A percentile compares a stretch with the other conserved stretches of the same genome.
Conservation (phyloP, 768 basidiomycete genomes). For the Naganishia kalamii region DNA sequence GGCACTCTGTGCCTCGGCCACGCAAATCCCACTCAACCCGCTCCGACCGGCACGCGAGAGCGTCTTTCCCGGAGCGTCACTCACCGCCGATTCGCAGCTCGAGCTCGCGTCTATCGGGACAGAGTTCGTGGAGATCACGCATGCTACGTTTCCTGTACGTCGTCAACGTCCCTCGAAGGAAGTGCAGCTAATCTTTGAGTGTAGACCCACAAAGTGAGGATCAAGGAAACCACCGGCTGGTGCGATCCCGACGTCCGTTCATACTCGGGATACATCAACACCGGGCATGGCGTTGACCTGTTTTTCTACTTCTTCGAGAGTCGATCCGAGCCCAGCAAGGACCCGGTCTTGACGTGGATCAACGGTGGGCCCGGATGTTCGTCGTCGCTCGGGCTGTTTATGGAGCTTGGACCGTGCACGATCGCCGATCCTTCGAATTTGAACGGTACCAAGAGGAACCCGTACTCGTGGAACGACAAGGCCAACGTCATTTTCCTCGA, state of each 20-base stretch:
- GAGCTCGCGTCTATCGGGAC: slow-evolving; percentile 2
- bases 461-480: slow-evolving; percentile 47
- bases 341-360: slow-evolving; percentile 46
- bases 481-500: slow-evolving; percentile 53
- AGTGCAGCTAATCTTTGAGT: neutral
- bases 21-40: slow-evolving; percentile 7
- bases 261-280: slow-evolving; percentile 44
- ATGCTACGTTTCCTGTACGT: slow-evolving; percentile 16
- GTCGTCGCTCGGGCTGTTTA: slow-evolving; percentile 60
- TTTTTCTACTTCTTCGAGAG: slow-evolving; percentile 71
- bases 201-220: slow-evolving; percentile 42
- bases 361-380: slow-evolving; percentile 57
- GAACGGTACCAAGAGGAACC: slow-evolving; percentile 45
- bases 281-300: slow-evolving; percentile 41
- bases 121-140: slow-evolving; percentile 1
- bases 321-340: slow-evolving; percentile 48
- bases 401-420: slow-evolving; percentile 71
- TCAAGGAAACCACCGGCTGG: slow-evolving; percentile 49
- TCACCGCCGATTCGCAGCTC: slow-evolving; percentile 3
- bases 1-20: neutral
- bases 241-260: slow-evolving; percentile 50
- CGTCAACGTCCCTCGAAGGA: neutral
- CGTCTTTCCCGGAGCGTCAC: slow-evolving; percentile 7
- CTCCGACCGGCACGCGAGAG: neutral
- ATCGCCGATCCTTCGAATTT: slow-evolving; percentile 48